phyloP scores from a whole-genome alignment of 2,329 filamentous ascomycete species.

The Diaporthe citri region DNA sequence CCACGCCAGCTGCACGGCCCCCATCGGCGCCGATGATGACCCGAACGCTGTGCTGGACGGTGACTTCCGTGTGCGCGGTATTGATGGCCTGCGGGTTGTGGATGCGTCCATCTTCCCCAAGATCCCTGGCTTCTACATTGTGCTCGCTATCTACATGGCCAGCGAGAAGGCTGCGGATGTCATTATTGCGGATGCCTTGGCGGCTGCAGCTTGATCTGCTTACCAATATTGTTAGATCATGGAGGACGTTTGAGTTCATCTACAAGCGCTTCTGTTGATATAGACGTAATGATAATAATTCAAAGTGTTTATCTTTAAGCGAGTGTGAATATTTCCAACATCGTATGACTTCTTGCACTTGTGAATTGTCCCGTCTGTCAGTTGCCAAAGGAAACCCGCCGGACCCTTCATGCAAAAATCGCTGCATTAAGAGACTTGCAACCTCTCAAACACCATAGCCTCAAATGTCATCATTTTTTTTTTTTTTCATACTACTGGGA shows the following conservation, averaged over 20 bases:
- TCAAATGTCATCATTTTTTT: no score
- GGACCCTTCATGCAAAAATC: no score
- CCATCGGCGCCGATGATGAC: conserved; percentile 17
- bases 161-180: conserved; percentile 31
- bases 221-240: fast-evolving
- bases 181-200: conserved; percentile 22
- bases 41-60: conserved; percentile 1
- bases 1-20: conserved; percentile 28
- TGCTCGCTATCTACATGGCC: conserved; percentile 25
- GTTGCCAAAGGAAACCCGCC: no score
- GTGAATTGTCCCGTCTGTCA: neutral
- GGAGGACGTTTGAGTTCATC: neutral
- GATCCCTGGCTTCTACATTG: conserved; percentile 29
- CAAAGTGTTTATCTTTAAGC: neutral
- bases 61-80: conserved; percentile 16
- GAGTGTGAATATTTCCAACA: neutral
- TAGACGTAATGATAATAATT: conserved; percentile 4
- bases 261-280: no score
- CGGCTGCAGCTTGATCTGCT: neutral
- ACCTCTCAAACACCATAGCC: no score
- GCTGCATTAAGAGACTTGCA: no score
- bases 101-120: conserved; percentile 28
- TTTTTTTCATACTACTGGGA: no score
- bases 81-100: conserved; percentile 26
- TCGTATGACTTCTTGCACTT: neutral